Base-by-base conservation (phyloP, 164 flowering plant species). In the Amborella trichopoda region DNA sequence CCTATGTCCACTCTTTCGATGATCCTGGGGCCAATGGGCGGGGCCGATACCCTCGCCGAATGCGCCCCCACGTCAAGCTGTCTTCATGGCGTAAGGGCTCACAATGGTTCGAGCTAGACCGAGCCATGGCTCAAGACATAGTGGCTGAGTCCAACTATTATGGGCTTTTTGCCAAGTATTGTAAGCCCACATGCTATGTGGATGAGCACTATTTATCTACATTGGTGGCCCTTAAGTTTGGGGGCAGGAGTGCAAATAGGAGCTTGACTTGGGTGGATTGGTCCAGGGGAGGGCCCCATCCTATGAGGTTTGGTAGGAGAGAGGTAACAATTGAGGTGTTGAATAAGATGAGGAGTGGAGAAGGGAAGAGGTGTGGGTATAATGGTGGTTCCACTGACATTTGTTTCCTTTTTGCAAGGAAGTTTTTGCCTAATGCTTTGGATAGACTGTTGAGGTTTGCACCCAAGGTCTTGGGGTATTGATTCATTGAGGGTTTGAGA, bases 131-230 rank as follows among this genome's bases (percentile, higher is more conserved):
- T 6, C 0, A 67, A 0, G 72, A 73, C 51, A 59, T 77, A 1
- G 59, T 79, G 4, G 56, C 83, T 0, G 89, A 83, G 44, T 10
- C 8, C 0, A 63, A 19, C 12, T 83, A 78, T 44, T 76, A 68
- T 25, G 63, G 64, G 0, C 2, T 62, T 2, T 83, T 74, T 50
- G 67, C 62, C 11, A 64, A 28, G 41, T 40, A 18, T 26, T 55
- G 51, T 36, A 46, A 27, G 28, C 52, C n/a, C 2, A 20, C 51
- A 3, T 55, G 52, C 46, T 46, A 46, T 13, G 59, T 30, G 0
- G 95, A 84, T 44, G 87, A 81, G 42, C 95, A 84, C 44, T 84
- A 84, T 60, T 23, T 84, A 46, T 87, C 90, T 8, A 84, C 95
- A 2, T 48, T 72, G 21, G 76, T 77, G 58, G 63, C 40, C 59